These are phyloP conservation scores for Nicotiana sylvestris DNA, from an alignment of 257 asterid genomes.

Conservation along the genomic window DNA sequence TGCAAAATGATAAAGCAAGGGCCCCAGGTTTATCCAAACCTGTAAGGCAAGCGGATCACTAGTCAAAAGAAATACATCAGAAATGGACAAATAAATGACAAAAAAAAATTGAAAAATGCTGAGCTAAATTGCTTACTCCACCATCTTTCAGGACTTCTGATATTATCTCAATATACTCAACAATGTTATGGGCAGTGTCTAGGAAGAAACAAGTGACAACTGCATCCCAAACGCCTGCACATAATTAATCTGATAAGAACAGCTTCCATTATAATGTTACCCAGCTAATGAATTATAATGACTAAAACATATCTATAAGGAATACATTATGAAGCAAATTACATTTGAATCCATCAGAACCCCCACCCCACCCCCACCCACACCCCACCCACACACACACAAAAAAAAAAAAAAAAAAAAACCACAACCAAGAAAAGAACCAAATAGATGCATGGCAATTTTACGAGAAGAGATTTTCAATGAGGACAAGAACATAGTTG, in stretches of 20 bases:
- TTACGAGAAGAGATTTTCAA: neutral
- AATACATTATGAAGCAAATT: neutral
- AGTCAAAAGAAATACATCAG: conserved; percentile 14
- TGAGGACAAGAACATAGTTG: neutral
- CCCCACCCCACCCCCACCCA: neutral
- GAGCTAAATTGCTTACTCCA: conserved; percentile 59
- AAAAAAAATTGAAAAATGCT: conserved; percentile 5
- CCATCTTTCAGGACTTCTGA: conserved; percentile 85
- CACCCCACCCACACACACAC: neutral
- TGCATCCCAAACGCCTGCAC: conserved; percentile 94
- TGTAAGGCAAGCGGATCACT: conserved; percentile 22
- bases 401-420: too few relatives aligned
- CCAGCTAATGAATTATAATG: neutral
- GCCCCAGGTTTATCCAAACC: conserved; percentile 98
- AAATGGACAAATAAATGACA: conserved; percentile 8
- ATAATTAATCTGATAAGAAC: conserved; percentile 12
- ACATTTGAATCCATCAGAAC: neutral
- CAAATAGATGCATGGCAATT: neutral
- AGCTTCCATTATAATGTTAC: neutral
- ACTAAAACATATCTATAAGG: neutral
- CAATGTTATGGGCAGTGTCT: conserved; percentile 97
- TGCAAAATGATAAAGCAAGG: conserved; percentile 92
- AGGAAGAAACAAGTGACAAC: conserved; percentile 96
- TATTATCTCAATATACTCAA: conserved; percentile 82
- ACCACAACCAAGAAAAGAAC: neutral